Evolutionary conservation across 2,329 filamentous ascomycete species (phyloP).

Genomic region (Phoma sp.): DNA sequence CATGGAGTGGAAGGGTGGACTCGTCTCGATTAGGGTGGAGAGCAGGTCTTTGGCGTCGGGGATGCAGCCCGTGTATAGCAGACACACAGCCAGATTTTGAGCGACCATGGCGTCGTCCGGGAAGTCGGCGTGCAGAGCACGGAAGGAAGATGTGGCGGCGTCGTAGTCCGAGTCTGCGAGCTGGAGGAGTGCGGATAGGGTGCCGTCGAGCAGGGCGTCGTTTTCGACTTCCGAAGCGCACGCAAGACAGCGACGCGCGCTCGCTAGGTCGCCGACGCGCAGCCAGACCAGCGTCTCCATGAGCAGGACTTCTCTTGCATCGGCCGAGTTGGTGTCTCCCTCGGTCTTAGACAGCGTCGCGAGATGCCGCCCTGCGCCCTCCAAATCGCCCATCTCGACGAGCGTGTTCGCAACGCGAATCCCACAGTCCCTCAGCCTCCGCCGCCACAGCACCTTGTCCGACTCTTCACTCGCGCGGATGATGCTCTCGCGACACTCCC

Average conservation of each 20-base stretch:
- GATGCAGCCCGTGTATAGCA: constrained; percentile 82
- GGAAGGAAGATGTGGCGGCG: constrained; percentile 70
- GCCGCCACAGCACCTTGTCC: constrained; percentile 72
- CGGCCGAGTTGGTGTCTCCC: constrained; percentile 25
- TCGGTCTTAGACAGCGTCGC: constrained; percentile 56
- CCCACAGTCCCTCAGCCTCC: constrained; percentile 77
- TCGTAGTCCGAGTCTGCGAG: constrained; percentile 81
- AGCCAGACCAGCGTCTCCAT: constrained; percentile 73
- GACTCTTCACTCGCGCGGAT: constrained; percentile 53
- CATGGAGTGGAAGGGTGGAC: constrained; percentile 72
- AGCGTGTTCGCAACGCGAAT: constrained; percentile 69
- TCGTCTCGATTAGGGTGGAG: constrained; percentile 68
- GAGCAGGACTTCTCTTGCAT: constrained; percentile 44
- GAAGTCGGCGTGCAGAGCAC: constrained; percentile 55
- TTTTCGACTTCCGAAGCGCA: constrained; percentile 22
- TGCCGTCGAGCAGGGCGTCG: constrained; percentile 43
- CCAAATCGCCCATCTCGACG: constrained; percentile 86
- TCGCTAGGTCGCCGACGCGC: constrained; percentile 76
- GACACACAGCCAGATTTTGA: constrained; percentile 84
- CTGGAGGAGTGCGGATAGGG: constrained; percentile 73
- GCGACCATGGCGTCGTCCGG: constrained; percentile 72
- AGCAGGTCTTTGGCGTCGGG: constrained; percentile 68
- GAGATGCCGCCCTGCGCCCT: constrained; percentile 79
- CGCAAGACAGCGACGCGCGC: constrained; percentile 66
- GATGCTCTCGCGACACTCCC: constrained; percentile 74